Percentiles rank a stretch among this genome's conserved stretches.
These are phyloP conservation scores for Macrophomina phaseolina DNA, from an alignment of 2,329 filamentous ascomycete genomes.

Conservation along the genomic window DNA sequence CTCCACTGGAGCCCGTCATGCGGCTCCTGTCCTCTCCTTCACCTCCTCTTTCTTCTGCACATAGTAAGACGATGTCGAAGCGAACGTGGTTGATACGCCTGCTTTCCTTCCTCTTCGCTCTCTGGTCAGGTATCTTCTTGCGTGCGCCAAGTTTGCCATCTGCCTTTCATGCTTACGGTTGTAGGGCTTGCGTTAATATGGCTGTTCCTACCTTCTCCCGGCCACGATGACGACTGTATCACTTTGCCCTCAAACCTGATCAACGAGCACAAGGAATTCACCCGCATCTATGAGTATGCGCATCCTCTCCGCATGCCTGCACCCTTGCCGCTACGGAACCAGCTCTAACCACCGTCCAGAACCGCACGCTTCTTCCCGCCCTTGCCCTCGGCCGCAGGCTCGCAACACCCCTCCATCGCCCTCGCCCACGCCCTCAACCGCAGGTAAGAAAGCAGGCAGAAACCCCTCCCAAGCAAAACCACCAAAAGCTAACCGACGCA, in stretches of 20 bases:
- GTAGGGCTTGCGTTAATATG: constrained; percentile 1
- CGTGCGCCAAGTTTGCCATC: not conserved
- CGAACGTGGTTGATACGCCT: not conserved
- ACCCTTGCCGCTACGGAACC: not conserved
- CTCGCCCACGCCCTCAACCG: not conserved
- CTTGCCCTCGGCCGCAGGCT: not conserved
- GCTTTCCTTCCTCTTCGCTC: not conserved
- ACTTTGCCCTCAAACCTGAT: constrained; percentile 5
- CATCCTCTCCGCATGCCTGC: not conserved
- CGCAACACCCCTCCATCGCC: not conserved
- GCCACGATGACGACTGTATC: constrained; percentile 13
- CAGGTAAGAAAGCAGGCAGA: not conserved
- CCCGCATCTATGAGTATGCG: constrained; percentile 18
- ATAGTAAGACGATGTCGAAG: not conserved
- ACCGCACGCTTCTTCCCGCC: constrained; percentile 11
- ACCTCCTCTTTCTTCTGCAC: not conserved
- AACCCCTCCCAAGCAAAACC: not conserved
- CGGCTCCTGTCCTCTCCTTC: not conserved
- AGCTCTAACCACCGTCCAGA: not conserved
- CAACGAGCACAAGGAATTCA: constrained; percentile 1
- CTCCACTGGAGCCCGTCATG: not conserved
- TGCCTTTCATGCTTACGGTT: not conserved
- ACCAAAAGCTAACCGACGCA: not conserved
- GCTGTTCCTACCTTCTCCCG: constrained; percentile 15
- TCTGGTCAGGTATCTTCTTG: not conserved